A percentile compares a stretch with the other conserved stretches of the same genome.
phyloP scores from a whole-genome alignment of 1,139 yeast genomes.

The Suhomyces coccinellae region DNA sequence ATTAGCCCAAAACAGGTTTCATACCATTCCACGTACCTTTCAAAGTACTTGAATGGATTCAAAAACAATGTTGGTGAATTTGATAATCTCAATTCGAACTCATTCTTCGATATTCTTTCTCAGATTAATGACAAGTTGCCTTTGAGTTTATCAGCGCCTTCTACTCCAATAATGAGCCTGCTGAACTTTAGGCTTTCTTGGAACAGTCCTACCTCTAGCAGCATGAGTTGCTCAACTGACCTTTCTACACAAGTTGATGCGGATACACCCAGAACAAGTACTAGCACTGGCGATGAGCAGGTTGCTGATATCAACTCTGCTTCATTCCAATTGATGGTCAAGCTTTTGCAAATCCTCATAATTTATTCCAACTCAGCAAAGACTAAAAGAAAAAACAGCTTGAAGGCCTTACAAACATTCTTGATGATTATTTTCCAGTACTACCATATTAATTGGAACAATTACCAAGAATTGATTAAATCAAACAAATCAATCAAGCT shows the following conservation, averaged over 20 bases:
- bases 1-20: conserved; percentile 17
- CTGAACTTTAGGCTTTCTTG: conserved; percentile 11
- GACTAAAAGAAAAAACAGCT: conserved; percentile 32
- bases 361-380: conserved; percentile 40
- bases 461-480: conserved; percentile 34
- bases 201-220: conserved; percentile 10
- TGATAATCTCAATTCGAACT: conserved; percentile 30
- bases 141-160: conserved; percentile 46
- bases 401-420: conserved; percentile 37
- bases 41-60: conserved; percentile 27
- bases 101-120: conserved; percentile 35
- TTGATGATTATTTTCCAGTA: conserved; percentile 36
- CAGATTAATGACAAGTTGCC: conserved; percentile 47
- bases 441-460: conserved; percentile 49
- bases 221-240: conserved; percentile 6
- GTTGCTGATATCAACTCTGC: conserved; percentile 23
- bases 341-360: conserved; percentile 38
- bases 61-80: conserved; percentile 32
- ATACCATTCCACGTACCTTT: conserved; percentile 16
- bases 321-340: conserved; percentile 29
- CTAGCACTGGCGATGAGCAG: conserved; percentile 11
- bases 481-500: conserved; percentile 39
- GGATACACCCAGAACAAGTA: conserved; percentile 11
- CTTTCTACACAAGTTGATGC: conserved; percentile 6
- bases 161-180: conserved; percentile 39